Conservation (phyloP, 2,329 filamentous ascomycete species). For the Parascedosporium putredinis region DNA sequence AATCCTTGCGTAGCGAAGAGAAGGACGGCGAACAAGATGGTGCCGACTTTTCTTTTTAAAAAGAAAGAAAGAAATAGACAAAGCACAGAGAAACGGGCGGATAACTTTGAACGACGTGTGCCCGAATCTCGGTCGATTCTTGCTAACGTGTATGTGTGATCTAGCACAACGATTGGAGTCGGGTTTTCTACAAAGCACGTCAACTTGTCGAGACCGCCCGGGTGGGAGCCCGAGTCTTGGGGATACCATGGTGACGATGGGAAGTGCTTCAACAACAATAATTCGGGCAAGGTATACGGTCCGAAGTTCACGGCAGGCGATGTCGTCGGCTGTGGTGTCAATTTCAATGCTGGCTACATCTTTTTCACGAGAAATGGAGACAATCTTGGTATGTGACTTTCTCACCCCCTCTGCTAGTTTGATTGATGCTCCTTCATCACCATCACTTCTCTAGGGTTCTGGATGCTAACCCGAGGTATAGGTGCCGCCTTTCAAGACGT, state of each 20-base stretch:
- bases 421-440: too few species aligned
- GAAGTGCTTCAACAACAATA: conserved; percentile 46
- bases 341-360: conserved; percentile 52
- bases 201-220: conserved; percentile 44
- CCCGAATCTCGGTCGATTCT: too few species aligned
- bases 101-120: too few species aligned
- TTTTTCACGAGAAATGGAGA: conserved; percentile 60
- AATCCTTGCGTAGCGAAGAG: too few species aligned
- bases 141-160: neutral
- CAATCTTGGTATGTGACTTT: conserved; percentile 42
- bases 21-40: too few species aligned
- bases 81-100: too few species aligned
- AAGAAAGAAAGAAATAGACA: too few species aligned
- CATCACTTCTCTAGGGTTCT: too few species aligned
- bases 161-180: conserved; percentile 49
- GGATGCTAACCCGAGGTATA: conserved; percentile 24
- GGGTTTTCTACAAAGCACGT: conserved; percentile 49
- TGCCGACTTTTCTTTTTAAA: too few species aligned
- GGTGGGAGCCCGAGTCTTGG: conserved; percentile 60
- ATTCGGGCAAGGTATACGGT: conserved; percentile 46
- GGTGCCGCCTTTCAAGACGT: conserved; percentile 63
- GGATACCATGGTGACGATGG: conserved; percentile 62
- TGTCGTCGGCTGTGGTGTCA: conserved; percentile 54
- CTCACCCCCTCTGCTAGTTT: too few species aligned
- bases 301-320: conserved; percentile 45